Conservation (phyloP, 768 basidiomycete genomes). For the Pleurotus pulmonarius region DNA sequence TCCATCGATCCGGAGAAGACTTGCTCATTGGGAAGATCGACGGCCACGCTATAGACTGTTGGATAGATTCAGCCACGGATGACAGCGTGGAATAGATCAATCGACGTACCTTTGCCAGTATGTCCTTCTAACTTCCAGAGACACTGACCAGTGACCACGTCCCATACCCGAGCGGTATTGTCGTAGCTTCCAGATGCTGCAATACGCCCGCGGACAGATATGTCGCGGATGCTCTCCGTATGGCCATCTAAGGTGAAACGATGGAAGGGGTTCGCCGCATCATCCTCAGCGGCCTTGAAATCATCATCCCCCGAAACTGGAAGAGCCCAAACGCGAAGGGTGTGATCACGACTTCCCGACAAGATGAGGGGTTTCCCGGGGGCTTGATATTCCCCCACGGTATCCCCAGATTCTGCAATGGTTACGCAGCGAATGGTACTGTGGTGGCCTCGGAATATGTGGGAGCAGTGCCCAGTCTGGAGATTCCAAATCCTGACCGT, state of each 20-base stretch:
- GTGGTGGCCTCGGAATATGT: not conserved
- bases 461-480: not conserved
- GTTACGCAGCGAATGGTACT: not conserved
- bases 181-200: constrained; percentile 11
- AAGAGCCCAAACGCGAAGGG: not conserved
- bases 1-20: constrained; percentile 13
- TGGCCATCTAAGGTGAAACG: not conserved
- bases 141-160: constrained; percentile 1
- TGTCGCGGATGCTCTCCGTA: not conserved
- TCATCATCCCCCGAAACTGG: not conserved
- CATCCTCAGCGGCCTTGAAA: not conserved
- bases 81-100: too few relatives aligned
- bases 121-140: constrained; percentile 4
- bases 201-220: not conserved
- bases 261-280: constrained; percentile 1
- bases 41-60: constrained; percentile 4
- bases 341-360: constrained; percentile 1
- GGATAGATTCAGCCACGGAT: not conserved
- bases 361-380: not conserved
- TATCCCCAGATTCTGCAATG: not conserved
- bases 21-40: not conserved
- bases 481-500: constrained; percentile 3
- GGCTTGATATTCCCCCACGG: not conserved
- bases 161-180: constrained; percentile 12
- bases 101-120: not conserved